Base-by-base conservation (phyloP, 176 grass and related monocot species). In the Puya raimondii region DNA sequence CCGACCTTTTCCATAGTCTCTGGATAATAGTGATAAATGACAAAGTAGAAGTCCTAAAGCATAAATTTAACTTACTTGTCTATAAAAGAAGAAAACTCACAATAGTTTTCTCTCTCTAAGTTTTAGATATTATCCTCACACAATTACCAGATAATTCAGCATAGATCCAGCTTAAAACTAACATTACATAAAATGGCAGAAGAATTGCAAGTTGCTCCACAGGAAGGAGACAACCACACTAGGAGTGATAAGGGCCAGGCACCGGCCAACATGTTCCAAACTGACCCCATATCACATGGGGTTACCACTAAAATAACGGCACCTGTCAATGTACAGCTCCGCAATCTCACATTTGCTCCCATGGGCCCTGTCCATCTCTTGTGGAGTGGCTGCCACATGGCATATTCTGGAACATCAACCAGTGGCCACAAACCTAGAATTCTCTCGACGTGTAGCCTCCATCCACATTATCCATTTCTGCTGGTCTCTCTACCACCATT, bases 361-460 rank as follows among this genome's bases (percentile, higher is more conserved):
- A 33, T 49, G 42, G 65, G 7, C 64, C 23, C 27, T 10, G n/a
- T 49, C 13, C 48, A 49, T 67, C 65, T 67, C 23, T 20, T 17
- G 33, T 47, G 48, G 65, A 12, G 4, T 16, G 1, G n/a, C 12
- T 48, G 26, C 33, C 15, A 16, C 64, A 61, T 67, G 9, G 42
- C 13, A 67, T 67, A 67, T 67, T 67, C 65, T 47, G n/a, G 33
- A 16, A 63, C 20, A 63, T 63, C 58, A 23, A 23, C 18, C 23
- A 10, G 6, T 23, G 58, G 58, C 58, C 58, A 63, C 20, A 63
- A 23, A 11, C 58, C 58, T 23, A 23, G 9, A 20, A 63, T 21
- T 63, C 23, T 2, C 18, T 63, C 12, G 58, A 63, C 58, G 58
- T 23, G 58, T 17, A 17, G 29, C 48, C 25, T 67, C 42, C 12